These are phyloP conservation scores for Sicyos baderoa DNA, from an alignment of 306 rosid species.

Conservation along the genomic window DNA sequence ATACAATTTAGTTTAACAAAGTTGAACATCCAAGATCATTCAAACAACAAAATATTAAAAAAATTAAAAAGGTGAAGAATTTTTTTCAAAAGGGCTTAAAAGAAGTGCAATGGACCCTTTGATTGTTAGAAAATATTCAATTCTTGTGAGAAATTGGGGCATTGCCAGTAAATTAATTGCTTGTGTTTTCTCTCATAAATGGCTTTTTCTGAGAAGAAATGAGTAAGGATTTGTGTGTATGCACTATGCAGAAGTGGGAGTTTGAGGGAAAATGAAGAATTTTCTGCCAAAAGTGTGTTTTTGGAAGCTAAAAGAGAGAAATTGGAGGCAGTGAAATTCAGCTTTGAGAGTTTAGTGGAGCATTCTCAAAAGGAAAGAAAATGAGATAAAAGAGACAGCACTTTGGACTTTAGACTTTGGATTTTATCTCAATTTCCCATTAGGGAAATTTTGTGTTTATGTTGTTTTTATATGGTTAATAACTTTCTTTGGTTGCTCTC, in stretches of 20 bases:
- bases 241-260: background rate
- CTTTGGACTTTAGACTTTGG: slow-evolving; percentile 1
- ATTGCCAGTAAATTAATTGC: slow-evolving; percentile 2
- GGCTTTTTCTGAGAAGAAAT: background rate
- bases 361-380: slow-evolving; percentile 10
- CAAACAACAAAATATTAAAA: background rate
- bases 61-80: background rate
- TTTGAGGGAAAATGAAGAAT: background rate
- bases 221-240: slow-evolving; percentile 1
- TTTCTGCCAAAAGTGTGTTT: background rate
- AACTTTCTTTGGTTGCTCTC: background rate
- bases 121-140: background rate
- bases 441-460: background rate
- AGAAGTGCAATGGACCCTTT: slow-evolving; percentile 19
- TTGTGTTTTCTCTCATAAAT: background rate
- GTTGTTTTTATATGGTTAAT: background rate
- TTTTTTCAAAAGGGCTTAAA: background rate
- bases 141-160: background rate
- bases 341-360: slow-evolving; percentile 16
- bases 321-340: background rate
- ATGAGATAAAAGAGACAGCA: slow-evolving; percentile 13
- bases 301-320: slow-evolving; percentile 16
- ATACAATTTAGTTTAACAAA: background rate
- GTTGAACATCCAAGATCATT: background rate
- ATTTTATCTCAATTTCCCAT: background rate